A percentile compares a stretch with the other conserved stretches of the same genome.
Conservation (phyloP, 2,329 filamentous ascomycete species). For the Polychaeton citri region DNA sequence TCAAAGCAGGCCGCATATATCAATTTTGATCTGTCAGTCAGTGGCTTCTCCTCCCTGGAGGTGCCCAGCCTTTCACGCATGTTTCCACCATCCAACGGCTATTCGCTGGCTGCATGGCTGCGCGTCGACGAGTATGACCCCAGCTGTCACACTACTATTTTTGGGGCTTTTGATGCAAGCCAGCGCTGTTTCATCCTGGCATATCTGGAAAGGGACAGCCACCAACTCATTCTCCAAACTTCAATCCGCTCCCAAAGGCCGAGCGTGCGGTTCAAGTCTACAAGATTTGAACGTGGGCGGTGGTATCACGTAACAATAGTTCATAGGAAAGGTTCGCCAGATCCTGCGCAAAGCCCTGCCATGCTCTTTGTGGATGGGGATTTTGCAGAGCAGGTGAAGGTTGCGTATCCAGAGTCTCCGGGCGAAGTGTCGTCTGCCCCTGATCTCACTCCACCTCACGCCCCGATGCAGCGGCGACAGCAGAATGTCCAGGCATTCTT, state of each 20-base stretch:
- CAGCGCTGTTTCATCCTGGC: constrained; percentile 90
- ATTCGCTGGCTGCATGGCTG: constrained; percentile 83
- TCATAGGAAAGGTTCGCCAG: constrained; percentile 41
- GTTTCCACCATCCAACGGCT: constrained; percentile 76
- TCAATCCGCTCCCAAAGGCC: constrained; percentile 76
- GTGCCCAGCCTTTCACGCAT: constrained; percentile 69
- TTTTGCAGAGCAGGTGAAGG: constrained; percentile 83
- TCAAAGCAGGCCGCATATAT: constrained; percentile 74
- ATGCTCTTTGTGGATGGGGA: constrained; percentile 86
- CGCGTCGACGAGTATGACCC: constrained; percentile 77
- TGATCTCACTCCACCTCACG: constrained; percentile 57
- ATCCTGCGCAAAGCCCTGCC: constrained; percentile 34
- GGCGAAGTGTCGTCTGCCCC: constrained; percentile 39
- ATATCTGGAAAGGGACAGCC: constrained; percentile 87
- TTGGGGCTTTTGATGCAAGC: constrained; percentile 82
- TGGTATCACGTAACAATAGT: constrained; percentile 95
- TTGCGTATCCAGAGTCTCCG: constrained; percentile 70
- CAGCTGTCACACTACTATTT: constrained; percentile 80
- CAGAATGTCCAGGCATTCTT: constrained; percentile 75
- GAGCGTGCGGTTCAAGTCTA: constrained; percentile 84
- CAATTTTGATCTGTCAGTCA: constrained; percentile 81
- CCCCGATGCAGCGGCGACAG: constrained; percentile 29
- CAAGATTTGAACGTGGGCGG: constrained; percentile 56
- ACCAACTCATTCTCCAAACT: constrained; percentile 89
- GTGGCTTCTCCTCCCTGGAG: constrained; percentile 84